Evolutionary conservation across 2,329 filamentous ascomycete genomes (phyloP), one percentile per base, ranked within the genome.

Genomic region (Berkeleyomyces basicola): DNA sequence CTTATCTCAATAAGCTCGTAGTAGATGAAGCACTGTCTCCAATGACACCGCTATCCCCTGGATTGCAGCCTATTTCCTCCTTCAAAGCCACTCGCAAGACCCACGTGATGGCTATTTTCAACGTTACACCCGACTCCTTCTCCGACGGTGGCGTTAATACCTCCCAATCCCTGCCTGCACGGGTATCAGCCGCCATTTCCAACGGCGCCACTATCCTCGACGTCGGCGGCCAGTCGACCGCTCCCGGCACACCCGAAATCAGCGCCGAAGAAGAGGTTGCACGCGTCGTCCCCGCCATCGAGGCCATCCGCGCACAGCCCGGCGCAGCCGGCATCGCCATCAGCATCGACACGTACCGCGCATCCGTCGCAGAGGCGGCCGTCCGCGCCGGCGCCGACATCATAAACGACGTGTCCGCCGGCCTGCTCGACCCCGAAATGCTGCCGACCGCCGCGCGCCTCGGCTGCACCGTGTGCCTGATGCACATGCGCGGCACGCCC

Each of bases 61-160:
- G 71, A 3, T 69, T 71, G 4, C 72, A 78, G 9, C 76, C 82
- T 0, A 74, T 93, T 46, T 81, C 82, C 59, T 78, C 87, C 16
- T 74, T 83, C 39, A 74, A 76, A 40, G 74, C 78, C 5, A 76
- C 78, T 55, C 81, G 85, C 58, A 78, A 76, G 61, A 96, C 92
- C 0, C 82, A 83, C 55, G 75, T 96, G 67, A 99, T 99, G 93
- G 88, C 88, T 62, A 95, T 99, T 66, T 78, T 97, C 55, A 99
- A 99, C 73, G 76, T 95, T 61, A 97, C 93, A 0, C 92, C 92
- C 0, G 92, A 99, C 74, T 97, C 92, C 7, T 99, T 99, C 76
- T 97, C 92, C 0, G 91, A 97, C 70, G 92, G 90, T 61, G 90
- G 90, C 7, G 70, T 77, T 7, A 81, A 90, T 71, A 82, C 66